Evolutionary conservation across 441 rosid genomes (phyloP), one percentile per base, ranked within the genome.

Genomic region (Populus hybrid): DNA sequence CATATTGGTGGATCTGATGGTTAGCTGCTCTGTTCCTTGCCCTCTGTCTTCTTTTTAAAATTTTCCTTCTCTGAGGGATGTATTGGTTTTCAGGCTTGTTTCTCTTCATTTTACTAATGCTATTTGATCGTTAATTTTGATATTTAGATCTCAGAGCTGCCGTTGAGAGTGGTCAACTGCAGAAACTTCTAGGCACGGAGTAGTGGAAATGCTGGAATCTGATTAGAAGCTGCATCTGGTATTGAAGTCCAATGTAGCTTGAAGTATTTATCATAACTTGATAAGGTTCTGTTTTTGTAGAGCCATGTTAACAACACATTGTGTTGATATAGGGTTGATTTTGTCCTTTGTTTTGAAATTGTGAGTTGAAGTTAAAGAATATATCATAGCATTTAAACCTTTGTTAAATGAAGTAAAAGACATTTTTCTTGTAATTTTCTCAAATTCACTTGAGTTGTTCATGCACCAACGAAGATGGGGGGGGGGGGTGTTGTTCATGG

Each of bases 1-100:
- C 96, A 92, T 82, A 81, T 92, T 69, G 96, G 99, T 74, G 97
- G 99, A 67, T 92, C 94, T 76, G 94, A 95, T 81, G 98, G 98
- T 91, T 73, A 74, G 72, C 36, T 80, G 8, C 75, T 68, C 50
- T 14, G 12, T 50, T 20, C 24, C 26, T 67, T 36, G 26, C 65
- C 14, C 23, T 67, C 61, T 70, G 23, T 64, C 12, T n/a, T 16
- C 54, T 10, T 63, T 35, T 65, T 67, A 18, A 72, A 40, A 66
- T 10, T 59, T 73, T 70, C 63, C 67, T 36, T 68, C 68, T 20
- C 67, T 23, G 16, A 16, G 8, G 14, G 10, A 32, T 20, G 46
- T 32, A 20, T 4, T 46, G 34, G 20, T 40, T 61, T 24, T 32
- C 78, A 77, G 50, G 32, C 66, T 35, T 69, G 36, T 34, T 23